Conservation (phyloP, 2,329 filamentous ascomycete species). For the Alternaria tenuissima region DNA sequence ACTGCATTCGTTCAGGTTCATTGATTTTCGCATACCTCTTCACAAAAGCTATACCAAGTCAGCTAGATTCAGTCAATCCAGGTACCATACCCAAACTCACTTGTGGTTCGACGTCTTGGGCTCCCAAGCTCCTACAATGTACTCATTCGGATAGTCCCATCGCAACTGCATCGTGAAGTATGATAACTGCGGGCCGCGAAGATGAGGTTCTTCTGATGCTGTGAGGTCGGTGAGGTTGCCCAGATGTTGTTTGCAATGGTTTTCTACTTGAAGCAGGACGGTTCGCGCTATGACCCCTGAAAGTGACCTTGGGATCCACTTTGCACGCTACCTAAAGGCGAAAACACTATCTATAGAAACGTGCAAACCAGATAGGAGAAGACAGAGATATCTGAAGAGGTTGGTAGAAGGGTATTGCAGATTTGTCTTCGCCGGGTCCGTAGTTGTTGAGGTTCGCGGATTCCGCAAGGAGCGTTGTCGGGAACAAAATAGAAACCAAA, state of each 20-base stretch:
- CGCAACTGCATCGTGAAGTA: constrained; percentile 30
- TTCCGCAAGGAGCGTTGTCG: background rate
- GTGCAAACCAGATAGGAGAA: constrained; percentile 4
- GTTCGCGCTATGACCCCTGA: constrained; percentile 2
- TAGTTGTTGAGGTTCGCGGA: background rate
- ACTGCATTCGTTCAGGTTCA: background rate
- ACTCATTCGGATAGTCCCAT: constrained; percentile 37
- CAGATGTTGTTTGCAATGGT: background rate
- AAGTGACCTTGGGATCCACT: background rate
- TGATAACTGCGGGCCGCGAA: background rate
- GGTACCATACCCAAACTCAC: constrained; percentile 30
- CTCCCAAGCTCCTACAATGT: constrained; percentile 36
- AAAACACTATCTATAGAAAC: background rate
- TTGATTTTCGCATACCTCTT: constrained; percentile 35
- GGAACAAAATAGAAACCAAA: background rate
- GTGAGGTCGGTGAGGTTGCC: background rate
- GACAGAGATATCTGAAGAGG: background rate
- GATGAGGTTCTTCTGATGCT: background rate
- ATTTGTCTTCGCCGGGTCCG: background rate
- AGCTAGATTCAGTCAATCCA: constrained; percentile 18
- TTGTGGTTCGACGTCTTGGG: constrained; percentile 45
- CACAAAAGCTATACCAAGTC: constrained; percentile 44
- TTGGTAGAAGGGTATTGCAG: background rate
- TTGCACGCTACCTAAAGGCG: background rate
- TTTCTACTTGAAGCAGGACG: constrained; percentile 1